A percentile compares a stretch with the other conserved stretches of the same genome.
Conservation (phyloP, 2,329 filamentous ascomycete genomes). For the Periconia digitata region DNA sequence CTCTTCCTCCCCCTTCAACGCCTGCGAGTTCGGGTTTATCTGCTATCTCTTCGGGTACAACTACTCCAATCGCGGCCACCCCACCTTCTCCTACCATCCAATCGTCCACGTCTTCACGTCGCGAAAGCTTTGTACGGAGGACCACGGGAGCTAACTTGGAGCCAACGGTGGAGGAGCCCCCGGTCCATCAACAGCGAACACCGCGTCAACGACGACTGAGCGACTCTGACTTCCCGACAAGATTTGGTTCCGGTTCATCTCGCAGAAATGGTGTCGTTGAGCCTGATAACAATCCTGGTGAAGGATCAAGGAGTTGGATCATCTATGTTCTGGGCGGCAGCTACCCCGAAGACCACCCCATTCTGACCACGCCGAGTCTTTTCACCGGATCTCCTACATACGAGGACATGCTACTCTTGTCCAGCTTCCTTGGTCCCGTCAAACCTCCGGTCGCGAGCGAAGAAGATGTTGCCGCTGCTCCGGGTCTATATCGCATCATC, state of each 20-base stretch:
- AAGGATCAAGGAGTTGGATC: conserved; percentile 66
- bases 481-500: conserved; percentile 60
- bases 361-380: conserved; percentile 68
- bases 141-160: conserved; percentile 44
- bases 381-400: conserved; percentile 73
- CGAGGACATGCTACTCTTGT: conserved; percentile 71
- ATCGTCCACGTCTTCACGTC: conserved; percentile 40
- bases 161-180: conserved; percentile 46
- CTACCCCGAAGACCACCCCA: conserved; percentile 69
- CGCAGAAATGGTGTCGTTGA: conserved; percentile 66
- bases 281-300: conserved; percentile 57
- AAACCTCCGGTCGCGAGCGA: conserved; percentile 69
- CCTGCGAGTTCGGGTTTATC: conserved; percentile 62
- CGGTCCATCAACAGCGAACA: conserved; percentile 38
- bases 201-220: conserved; percentile 58
- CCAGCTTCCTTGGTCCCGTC: conserved; percentile 65
- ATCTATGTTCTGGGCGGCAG: conserved; percentile 72
- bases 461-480: conserved; percentile 64
- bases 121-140: conserved; percentile 44
- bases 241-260: conserved; percentile 63
- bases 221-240: conserved; percentile 60
- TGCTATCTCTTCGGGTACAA: conserved; percentile 56
- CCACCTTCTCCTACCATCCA: conserved; percentile 40
- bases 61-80: conserved; percentile 37
- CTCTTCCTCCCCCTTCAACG: conserved; percentile 64